phyloP scores from a whole-genome alignment of 208 protist species.

The Leishmania tropica region DNA sequence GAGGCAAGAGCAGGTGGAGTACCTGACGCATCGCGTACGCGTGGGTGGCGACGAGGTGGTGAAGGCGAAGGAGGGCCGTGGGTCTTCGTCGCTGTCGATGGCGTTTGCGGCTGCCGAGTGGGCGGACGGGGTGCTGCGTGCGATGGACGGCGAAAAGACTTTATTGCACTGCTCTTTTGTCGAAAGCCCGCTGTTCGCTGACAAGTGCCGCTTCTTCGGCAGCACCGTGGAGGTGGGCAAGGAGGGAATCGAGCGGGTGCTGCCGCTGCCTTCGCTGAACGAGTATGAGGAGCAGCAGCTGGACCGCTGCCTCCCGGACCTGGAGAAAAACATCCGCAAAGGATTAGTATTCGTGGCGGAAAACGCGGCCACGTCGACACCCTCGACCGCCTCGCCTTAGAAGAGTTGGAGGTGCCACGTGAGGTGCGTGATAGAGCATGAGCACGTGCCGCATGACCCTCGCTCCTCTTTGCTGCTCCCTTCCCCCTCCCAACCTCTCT shows the following conservation, averaged over 20 bases:
- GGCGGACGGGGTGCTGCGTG: conserved; percentile 62
- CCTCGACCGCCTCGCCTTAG: neutral
- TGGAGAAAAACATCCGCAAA: conserved; percentile 89
- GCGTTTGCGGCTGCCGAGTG: conserved; percentile 68
- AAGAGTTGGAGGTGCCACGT: neutral
- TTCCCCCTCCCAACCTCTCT: neutral
- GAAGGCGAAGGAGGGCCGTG: conserved; percentile 70
- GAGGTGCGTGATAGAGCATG: neutral
- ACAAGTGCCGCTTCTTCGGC: conserved; percentile 68
- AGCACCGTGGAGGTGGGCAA: conserved; percentile 80
- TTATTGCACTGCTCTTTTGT: conserved; percentile 64
- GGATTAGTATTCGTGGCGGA: conserved; percentile 60
- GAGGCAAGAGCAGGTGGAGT: conserved; percentile 49
- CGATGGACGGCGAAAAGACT: conserved; percentile 59
- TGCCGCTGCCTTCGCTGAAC: conserved; percentile 60
- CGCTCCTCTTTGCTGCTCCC: neutral
- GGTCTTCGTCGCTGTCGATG: conserved; percentile 77
- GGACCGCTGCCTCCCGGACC: conserved; percentile 78
- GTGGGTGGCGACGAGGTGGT: conserved; percentile 76
- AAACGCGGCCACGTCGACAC: neutral
- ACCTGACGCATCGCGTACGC: conserved; percentile 72
- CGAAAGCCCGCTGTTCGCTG: conserved; percentile 55
- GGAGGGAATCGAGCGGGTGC: conserved; percentile 61
- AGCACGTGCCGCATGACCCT: neutral
- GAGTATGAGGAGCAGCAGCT: conserved; percentile 71